phyloP scores from a whole-genome alignment of 2,329 filamentous ascomycete genomes.

The Botrytis tulipae region DNA sequence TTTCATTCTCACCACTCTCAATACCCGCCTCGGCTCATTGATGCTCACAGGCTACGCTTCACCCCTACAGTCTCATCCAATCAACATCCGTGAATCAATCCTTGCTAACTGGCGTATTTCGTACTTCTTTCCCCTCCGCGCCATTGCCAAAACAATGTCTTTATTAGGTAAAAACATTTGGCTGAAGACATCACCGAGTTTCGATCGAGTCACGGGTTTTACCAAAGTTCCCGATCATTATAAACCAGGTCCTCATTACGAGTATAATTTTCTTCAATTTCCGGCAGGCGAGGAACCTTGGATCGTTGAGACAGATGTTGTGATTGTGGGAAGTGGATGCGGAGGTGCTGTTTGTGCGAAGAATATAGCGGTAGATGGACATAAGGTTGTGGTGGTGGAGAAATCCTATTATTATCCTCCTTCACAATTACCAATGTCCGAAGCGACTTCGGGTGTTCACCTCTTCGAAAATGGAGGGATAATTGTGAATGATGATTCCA shows the following conservation, averaged over 20 bases:
- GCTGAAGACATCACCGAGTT: constrained; percentile 51
- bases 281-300: constrained; percentile 44
- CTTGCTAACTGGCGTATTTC: constrained; percentile 61
- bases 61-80: constrained; percentile 60
- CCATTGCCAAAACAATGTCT: constrained; percentile 55
- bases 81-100: constrained; percentile 59
- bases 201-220: constrained; percentile 57
- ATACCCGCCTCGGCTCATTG: constrained; percentile 60
- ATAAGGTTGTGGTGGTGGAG: constrained; percentile 76
- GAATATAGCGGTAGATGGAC: constrained; percentile 72
- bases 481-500: constrained; percentile 53
- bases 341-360: constrained; percentile 81
- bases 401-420: constrained; percentile 77
- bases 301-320: constrained; percentile 72
- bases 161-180: constrained; percentile 48
- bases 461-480: constrained; percentile 69
- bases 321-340: constrained; percentile 84
- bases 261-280: constrained; percentile 39
- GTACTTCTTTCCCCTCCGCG: constrained; percentile 53
- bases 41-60: constrained; percentile 66
- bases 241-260: constrained; percentile 40
- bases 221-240: constrained; percentile 50
- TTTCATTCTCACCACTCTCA: constrained; percentile 41
- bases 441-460: constrained; percentile 56
- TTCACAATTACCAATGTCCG: constrained; percentile 70